Base-by-base conservation (phyloP, 495 filamentous ascomycete species). In the Cladorrhinum samala region DNA sequence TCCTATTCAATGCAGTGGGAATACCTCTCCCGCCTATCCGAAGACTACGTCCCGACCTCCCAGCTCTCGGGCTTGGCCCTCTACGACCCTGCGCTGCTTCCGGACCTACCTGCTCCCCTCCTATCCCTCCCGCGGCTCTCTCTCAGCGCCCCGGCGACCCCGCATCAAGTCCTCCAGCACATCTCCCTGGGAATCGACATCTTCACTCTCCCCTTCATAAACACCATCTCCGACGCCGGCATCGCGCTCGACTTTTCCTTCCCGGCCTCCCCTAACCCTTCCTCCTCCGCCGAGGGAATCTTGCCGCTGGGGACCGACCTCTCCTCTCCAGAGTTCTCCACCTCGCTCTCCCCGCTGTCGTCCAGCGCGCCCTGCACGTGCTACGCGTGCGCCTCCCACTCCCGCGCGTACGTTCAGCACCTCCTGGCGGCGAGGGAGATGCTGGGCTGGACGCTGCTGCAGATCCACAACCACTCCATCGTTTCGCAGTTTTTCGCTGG, bases 371-470 rank as follows among this genome's bases (percentile, higher is more conserved):
- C 66, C 38, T 98, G 93, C 69, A 55, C 68, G 17, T 98, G 93
- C 76, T 93, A 95, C 64, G 71, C 91, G 17, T 98, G 93, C 74
- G 81, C 72, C 1, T 77, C 78, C 11, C 94, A 98, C 67, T 89
- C 95, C 68, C 73, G 82, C 5, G 92, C 94, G 1, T 97, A 86
- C 69, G 57, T 97, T 27, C 84, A 89, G 53, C 94, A 98, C 64
- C 78, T 98, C 4, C 77, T 98, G 3, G 66, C 74, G 14, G 89
- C 93, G 0, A 91, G 90, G 58, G 93, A 98, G 67, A 96, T 98
- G 94, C 83, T 95, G 2, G 92, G 82, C 20, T 98, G 93, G 93
- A 86, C 88, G 2, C 76, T 98, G 13, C 72, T 98, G 21, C 91
- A 96, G 65, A 76, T 95, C 11, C 93, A 98, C 69, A 98, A 98